Evolutionary conservation across 352 stramenopile species (phyloP).

Genomic region (Pythium sukuiense): DNA sequence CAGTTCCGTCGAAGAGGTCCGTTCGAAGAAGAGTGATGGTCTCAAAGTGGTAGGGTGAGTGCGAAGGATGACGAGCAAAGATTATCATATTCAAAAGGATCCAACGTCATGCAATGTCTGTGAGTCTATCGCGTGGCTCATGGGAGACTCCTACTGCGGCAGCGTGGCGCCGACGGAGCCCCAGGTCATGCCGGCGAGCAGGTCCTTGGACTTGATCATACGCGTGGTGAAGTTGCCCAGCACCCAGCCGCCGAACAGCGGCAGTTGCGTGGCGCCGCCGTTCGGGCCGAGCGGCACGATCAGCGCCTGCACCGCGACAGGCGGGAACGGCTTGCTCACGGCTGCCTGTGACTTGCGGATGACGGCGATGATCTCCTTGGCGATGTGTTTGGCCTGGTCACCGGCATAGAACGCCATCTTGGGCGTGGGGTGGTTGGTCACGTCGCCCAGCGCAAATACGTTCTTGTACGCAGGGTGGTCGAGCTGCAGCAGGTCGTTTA

Average conservation of each 20-base stretch:
- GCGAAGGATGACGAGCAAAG: background rate
- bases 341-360: conserved; percentile 35
- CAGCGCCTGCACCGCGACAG: conserved; percentile 12
- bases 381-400: conserved; percentile 11
- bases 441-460: conserved; percentile 58
- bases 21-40: background rate
- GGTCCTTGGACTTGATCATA: conserved; percentile 48
- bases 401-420: conserved; percentile 35
- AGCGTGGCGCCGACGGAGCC: conserved; percentile 27
- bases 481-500: conserved; percentile 53
- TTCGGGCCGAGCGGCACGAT: conserved; percentile 27
- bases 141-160: background rate
- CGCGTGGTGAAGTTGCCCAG: conserved; percentile 54
- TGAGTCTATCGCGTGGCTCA: too few species aligned
- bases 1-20: too few species aligned
- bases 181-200: conserved; percentile 44
- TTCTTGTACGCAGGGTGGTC: conserved; percentile 42
- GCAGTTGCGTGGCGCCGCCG: conserved; percentile 54
- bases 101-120: background rate
- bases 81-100: background rate
- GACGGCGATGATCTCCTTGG: conserved; percentile 32
- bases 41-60: background rate
- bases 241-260: conserved; percentile 47
- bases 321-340: conserved; percentile 37
- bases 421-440: conserved; percentile 44